Evolutionary conservation across 1,284 basidiomycete genomes (phyloP).

Genomic region (Apiotrichum mycotoxinovorans): DNA sequence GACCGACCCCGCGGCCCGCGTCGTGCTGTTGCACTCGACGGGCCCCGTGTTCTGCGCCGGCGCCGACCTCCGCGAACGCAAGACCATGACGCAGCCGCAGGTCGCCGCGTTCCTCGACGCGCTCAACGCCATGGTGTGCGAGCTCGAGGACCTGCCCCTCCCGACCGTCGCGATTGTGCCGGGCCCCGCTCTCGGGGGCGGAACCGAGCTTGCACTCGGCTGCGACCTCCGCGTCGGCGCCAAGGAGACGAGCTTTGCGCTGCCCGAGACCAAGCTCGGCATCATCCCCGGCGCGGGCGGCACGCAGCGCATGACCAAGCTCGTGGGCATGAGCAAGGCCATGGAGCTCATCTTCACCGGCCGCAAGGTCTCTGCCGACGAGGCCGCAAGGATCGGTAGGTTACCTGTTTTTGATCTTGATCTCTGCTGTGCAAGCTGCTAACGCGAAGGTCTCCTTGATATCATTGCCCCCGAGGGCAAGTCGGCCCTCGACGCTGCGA

Average conservation of each 20-base stretch:
- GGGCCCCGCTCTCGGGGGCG: constrained; percentile 87
- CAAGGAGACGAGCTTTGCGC: constrained; percentile 61
- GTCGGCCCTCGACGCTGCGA: constrained; percentile 30
- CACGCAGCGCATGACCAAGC: constrained; percentile 76
- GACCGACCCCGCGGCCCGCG: constrained; percentile 58
- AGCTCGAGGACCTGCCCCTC: constrained; percentile 73
- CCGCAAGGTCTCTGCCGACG: constrained; percentile 59
- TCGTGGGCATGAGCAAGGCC: constrained; percentile 75
- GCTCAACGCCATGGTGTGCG: constrained; percentile 67
- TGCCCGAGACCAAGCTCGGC: constrained; percentile 79
- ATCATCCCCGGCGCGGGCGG: constrained; percentile 96
- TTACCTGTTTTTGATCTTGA: neutral
- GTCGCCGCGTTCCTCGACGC: constrained; percentile 75
- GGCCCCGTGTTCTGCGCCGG: constrained; percentile 81
- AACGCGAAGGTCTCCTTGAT: constrained; percentile 48
- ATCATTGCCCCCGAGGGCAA: constrained; percentile 55
- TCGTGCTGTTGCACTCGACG: constrained; percentile 73
- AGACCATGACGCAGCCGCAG: constrained; percentile 69
- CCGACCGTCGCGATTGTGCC: constrained; percentile 91
- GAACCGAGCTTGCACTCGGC: constrained; percentile 77
- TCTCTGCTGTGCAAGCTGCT: too few relatives aligned
- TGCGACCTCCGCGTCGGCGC: constrained; percentile 86
- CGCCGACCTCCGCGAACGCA: constrained; percentile 82
- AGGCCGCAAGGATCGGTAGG: constrained; percentile 74
- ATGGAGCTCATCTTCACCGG: constrained; percentile 86